These are phyloP conservation scores for Ganoderma meredithae DNA, from an alignment of 1,284 basidiomycete species.

Conservation along the genomic window DNA sequence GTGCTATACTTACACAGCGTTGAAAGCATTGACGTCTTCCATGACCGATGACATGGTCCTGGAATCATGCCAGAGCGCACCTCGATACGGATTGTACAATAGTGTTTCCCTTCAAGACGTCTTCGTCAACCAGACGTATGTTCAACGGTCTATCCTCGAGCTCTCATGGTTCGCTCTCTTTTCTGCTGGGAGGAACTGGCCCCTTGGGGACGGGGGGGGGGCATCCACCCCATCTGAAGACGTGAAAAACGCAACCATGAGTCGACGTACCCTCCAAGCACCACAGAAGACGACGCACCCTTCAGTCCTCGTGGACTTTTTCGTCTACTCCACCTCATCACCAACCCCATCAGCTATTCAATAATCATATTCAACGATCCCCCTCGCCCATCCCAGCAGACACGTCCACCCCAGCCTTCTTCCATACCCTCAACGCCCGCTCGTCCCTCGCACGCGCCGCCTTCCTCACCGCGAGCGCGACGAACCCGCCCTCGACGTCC, in stretches of 20 bases:
- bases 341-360: not conserved
- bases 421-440: slow-evolving; percentile 58
- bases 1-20: too few relatives aligned
- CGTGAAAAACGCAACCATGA: not conserved
- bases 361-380: too few relatives aligned
- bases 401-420: slow-evolving; percentile 46
- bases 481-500: slow-evolving; percentile 69
- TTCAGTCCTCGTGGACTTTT: not conserved
- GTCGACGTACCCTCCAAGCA: not conserved
- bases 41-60: too few relatives aligned
- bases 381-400: not conserved
- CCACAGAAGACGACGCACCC: not conserved
- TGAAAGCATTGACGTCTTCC: too few relatives aligned
- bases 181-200: too few relatives aligned
- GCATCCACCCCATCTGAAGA: not conserved
- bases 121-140: not conserved
- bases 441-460: slow-evolving; percentile 55
- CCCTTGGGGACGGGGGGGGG: too few relatives aligned
- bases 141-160: not conserved
- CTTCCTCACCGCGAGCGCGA: slow-evolving; percentile 54
- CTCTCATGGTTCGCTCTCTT: too few relatives aligned
- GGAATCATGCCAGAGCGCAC: not conserved
- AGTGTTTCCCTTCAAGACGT: too few relatives aligned
- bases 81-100: not conserved
- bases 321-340: not conserved